Percentiles rank a stretch among this genome's conserved stretches.
phyloP scores from a whole-genome alignment of 257 asterid genomes.

The Solanum pimpinellifolium region DNA sequence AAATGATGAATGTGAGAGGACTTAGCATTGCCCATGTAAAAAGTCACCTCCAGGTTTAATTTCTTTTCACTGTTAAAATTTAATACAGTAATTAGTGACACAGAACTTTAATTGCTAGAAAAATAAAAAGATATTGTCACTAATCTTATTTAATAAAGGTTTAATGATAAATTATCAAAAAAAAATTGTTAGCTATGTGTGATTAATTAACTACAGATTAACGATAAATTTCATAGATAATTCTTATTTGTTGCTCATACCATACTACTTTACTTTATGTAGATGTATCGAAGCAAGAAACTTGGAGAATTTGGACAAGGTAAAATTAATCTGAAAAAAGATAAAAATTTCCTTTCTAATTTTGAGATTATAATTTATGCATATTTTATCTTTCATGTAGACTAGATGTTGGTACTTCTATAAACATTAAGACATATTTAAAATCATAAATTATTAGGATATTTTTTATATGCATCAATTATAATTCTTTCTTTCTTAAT shows the following conservation, averaged over 20 bases:
- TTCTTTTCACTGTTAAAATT: background rate
- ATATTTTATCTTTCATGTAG: background rate
- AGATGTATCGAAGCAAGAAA: slow-evolving; percentile 90
- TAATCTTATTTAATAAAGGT: background rate
- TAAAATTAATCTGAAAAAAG: background rate
- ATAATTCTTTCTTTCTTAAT: background rate
- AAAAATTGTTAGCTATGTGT: background rate
- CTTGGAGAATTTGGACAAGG: slow-evolving; percentile 92
- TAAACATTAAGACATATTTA: background rate
- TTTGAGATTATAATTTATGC: background rate
- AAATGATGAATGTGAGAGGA: slow-evolving; percentile 79
- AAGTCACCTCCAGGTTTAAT: slow-evolving; percentile 82
- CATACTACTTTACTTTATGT: background rate
- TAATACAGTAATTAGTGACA: background rate
- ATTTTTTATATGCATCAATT: background rate
- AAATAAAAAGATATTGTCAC: background rate
- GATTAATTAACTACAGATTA: background rate
- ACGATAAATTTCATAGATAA: background rate
- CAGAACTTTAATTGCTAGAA: background rate
- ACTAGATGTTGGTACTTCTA: background rate
- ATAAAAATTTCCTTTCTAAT: background rate
- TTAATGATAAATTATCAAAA: background rate
- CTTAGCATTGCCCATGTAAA: slow-evolving; percentile 90
- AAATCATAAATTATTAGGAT: background rate
- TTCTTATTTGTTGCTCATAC: background rate